These are phyloP conservation scores for Rhodotorula mucilaginosa DNA, from an alignment of 1,284 basidiomycete species.

Conservation along the genomic window DNA sequence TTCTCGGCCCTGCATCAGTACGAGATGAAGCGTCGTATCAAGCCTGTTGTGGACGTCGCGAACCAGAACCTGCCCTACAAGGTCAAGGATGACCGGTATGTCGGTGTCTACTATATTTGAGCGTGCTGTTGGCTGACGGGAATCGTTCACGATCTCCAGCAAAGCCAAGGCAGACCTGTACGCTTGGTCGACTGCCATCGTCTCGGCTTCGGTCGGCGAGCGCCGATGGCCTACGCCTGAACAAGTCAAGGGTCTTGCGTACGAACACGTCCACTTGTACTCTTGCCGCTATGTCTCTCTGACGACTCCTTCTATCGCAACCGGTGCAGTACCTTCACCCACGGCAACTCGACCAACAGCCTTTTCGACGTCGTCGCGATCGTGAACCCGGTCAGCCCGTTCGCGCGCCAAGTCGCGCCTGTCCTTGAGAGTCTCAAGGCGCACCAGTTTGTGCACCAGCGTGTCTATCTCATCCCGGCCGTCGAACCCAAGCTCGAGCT, in stretches of 20 bases:
- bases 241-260: conserved; percentile 61
- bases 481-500: conserved; percentile 55
- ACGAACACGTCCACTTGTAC: conserved; percentile 51
- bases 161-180: conserved; percentile 58
- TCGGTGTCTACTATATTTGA: too few species aligned
- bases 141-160: conserved; percentile 50
- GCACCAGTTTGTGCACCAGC: conserved; percentile 58
- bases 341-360: conserved; percentile 67
- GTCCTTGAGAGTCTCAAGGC: conserved; percentile 57
- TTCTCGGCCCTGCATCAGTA: conserved; percentile 66
- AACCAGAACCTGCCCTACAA: not conserved
- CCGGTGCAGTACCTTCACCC: conserved; percentile 60
- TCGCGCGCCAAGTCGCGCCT: conserved; percentile 77
- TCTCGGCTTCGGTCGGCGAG: conserved; percentile 65
- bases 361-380: conserved; percentile 70
- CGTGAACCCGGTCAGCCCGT: conserved; percentile 79
- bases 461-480: conserved; percentile 72
- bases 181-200: conserved; percentile 64
- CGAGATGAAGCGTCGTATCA: conserved; percentile 67
- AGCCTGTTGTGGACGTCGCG: conserved; percentile 62
- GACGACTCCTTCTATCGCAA: not conserved
- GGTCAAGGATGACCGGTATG: conserved; percentile 1
- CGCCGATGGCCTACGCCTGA: conserved; percentile 49
- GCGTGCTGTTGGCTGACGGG: not conserved
- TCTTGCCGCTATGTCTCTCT: not conserved